A percentile compares a stretch with the other conserved stretches of the same genome.
Evolutionary conservation across 176 grass and related monocot species (phyloP).

Genomic region (Echinochloa phyllopogon): DNA sequence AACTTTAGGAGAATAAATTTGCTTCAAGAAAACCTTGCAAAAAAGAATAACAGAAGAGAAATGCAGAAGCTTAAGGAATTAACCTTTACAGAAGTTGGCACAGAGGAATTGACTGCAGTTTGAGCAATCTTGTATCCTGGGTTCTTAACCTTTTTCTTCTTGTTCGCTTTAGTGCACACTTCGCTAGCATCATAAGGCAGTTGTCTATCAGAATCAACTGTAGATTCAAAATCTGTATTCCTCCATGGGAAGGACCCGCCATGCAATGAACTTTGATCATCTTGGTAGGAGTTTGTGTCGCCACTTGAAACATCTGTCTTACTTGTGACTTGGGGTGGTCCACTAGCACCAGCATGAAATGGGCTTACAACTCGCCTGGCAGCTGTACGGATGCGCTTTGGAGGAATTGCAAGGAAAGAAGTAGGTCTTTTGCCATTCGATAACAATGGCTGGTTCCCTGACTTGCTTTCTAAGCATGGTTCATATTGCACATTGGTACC

Average conservation of each 20-base stretch:
- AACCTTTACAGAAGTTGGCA: slow-evolving; percentile 65
- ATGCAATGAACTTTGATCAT: slow-evolving; percentile 82
- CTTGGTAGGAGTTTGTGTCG: slow-evolving; percentile 87
- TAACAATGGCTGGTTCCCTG: slow-evolving; percentile 50
- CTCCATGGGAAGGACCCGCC: slow-evolving; percentile 68
- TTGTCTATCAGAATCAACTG: slow-evolving; percentile 66
- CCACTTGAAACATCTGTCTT: slow-evolving; percentile 96
- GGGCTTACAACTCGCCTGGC: slow-evolving; percentile 69
- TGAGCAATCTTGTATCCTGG: slow-evolving; percentile 54
- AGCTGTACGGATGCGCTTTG: slow-evolving; percentile 77
- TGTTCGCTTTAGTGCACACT: slow-evolving; percentile 65
- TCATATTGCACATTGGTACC: slow-evolving; percentile 57
- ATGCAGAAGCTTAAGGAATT: slow-evolving; percentile 33
- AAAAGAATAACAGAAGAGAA: slow-evolving; percentile 13
- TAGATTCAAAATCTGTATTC: slow-evolving; percentile 74
- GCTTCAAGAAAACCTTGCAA: slow-evolving; percentile 38
- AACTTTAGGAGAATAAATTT: slow-evolving; percentile 47
- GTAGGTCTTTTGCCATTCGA: slow-evolving; percentile 79
- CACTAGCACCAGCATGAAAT: slow-evolving; percentile 44
- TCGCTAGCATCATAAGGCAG: slow-evolving; percentile 60
- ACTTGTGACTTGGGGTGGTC: slow-evolving; percentile 51
- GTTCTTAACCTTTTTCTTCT: slow-evolving; percentile 84
- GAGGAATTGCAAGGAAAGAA: slow-evolving; percentile 70
- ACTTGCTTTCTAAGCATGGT: slow-evolving; percentile 72
- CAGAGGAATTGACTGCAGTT: slow-evolving; percentile 56